Base-by-base conservation (phyloP, 2,329 filamentous ascomycete genomes). In the Bisporella sp. region DNA sequence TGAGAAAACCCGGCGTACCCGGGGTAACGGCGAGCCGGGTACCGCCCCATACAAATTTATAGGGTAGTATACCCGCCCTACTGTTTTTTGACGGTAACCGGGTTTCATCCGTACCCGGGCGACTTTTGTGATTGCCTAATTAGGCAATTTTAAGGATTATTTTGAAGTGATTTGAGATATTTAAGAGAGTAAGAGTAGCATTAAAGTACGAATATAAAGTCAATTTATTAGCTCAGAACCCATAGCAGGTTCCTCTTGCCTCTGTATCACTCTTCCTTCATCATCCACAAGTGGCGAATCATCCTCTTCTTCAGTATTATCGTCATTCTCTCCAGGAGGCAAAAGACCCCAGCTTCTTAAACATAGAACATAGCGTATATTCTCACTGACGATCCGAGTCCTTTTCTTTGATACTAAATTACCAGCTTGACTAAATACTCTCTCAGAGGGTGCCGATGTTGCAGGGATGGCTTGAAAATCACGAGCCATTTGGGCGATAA, bases 301-400 rank as follows among this genome's bases (percentile, higher is more conserved):
- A 39, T 39, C 35, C n/a, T 39, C 35, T 39, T 39, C 35, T 39
- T 39, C n/a, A 39, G 35, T 39, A 39, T 39, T 39, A n/a, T 39
- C 35, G n/a, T 39, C n/a, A 39, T 39, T 39, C 35, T 39, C 35
- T 39, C 35, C n/a, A 39, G 35, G 35, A 39, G 35, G 35, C n/a
- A 39, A 39, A 39, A 39, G 35, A 39, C 32, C 32, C 45, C 28
- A 47, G 13, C 45, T 47, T 37, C 45, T 13, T 28, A 47, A 47
- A 40, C 35, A 47, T 4, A 47, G 45, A 5, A 47, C 35, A 28
- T 47, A 47, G 4, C 35, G 45, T 21, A 47, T 32, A 35, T 47
- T 47, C 35, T 39, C 35, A 39, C 35, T 39, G n/a, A 39, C 35
- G 8, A 39, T 39, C 35, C 35, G 35, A 39, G 45, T 47, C 33